A percentile compares a stretch with the other conserved stretches of the same genome.
phyloP scores from a whole-genome alignment of 2,329 filamentous ascomycete species.

The Fusarium siculi region DNA sequence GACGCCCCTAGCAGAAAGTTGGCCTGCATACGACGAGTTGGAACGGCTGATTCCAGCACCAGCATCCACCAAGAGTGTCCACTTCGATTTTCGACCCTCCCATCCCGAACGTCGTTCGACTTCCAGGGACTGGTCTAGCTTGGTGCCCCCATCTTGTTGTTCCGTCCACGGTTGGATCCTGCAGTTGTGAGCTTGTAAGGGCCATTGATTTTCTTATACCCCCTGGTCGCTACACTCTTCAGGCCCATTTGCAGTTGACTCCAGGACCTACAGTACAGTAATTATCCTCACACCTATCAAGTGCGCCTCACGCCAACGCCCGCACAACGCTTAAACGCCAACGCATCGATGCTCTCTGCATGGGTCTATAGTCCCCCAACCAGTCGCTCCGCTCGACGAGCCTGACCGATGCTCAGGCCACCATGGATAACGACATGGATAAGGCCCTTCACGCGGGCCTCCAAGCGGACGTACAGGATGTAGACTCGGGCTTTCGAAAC shows the following conservation, averaged over 20 bases:
- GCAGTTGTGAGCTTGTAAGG: conserved; percentile 34
- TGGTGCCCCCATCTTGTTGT: conserved; percentile 30
- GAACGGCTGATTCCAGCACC: conserved; percentile 24
- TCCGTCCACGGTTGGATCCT: conserved; percentile 33
- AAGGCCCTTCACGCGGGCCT: conserved; percentile 48
- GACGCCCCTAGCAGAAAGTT: conserved; percentile 20
- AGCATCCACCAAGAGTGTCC: conserved; percentile 27
- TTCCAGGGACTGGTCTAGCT: conserved; percentile 24
- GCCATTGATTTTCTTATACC: conserved; percentile 26
- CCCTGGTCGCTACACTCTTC: conserved; percentile 25
- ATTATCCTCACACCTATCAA: conserved; percentile 38
- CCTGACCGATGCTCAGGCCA: conserved; percentile 58
- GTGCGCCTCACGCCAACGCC: conserved; percentile 42
- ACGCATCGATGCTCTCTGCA: conserved; percentile 61
- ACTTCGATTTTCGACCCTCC: conserved; percentile 32
- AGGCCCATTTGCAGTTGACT: conserved; percentile 21
- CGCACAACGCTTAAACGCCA: conserved; percentile 52
- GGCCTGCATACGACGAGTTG: conserved; percentile 19
- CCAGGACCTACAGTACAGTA: conserved; percentile 27
- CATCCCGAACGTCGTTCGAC: conserved; percentile 31
- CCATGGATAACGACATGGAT: conserved; percentile 58
- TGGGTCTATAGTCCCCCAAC: conserved; percentile 56
- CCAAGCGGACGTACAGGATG: conserved; percentile 41
- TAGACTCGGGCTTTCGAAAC: conserved; percentile 35
- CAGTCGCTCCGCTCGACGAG: conserved; percentile 54